These are phyloP conservation scores for Dioscorea dumetorum DNA, from an alignment of 106 monocot genomes.

Conservation along the genomic window DNA sequence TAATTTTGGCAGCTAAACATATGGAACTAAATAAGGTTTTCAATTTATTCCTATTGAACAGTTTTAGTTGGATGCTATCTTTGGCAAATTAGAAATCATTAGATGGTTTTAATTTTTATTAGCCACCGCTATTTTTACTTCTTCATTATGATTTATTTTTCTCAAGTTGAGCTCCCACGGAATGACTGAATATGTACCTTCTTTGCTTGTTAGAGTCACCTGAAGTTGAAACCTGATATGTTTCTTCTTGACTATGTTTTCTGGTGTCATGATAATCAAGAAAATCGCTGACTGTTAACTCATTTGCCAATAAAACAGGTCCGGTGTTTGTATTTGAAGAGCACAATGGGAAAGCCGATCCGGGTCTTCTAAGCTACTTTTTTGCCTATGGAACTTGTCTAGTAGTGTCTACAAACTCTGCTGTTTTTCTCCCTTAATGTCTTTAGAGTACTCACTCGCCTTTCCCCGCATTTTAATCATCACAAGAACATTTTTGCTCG, in stretches of 20 bases:
- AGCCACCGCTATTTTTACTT: background rate
- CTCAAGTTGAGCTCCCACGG: background rate
- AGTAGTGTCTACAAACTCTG: background rate
- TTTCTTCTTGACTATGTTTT: background rate
- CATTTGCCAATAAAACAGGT: conserved; percentile 20
- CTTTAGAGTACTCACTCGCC: background rate
- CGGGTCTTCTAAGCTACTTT: conserved; percentile 32
- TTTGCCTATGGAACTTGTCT: background rate
- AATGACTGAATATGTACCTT: background rate
- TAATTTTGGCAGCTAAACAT: too few relatives aligned
- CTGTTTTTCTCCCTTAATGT: background rate
- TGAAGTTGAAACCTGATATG: background rate
- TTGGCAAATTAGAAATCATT: too few relatives aligned
- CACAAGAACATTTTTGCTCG: background rate
- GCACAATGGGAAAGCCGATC: conserved; percentile 60
- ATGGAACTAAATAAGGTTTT: too few relatives aligned
- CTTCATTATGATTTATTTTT: background rate
- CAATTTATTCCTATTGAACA: too few relatives aligned
- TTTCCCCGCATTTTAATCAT: background rate
- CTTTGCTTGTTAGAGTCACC: background rate
- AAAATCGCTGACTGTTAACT: too few relatives aligned
- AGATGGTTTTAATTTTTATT: too few relatives aligned
- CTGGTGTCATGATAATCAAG: background rate
- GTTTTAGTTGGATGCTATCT: too few relatives aligned
- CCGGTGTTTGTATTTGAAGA: conserved; percentile 64